Percentiles rank a stretch among this genome's conserved stretches.
Evolutionary conservation across 257 asterid species (phyloP).

Genomic region (Plectranthus barbatus): DNA sequence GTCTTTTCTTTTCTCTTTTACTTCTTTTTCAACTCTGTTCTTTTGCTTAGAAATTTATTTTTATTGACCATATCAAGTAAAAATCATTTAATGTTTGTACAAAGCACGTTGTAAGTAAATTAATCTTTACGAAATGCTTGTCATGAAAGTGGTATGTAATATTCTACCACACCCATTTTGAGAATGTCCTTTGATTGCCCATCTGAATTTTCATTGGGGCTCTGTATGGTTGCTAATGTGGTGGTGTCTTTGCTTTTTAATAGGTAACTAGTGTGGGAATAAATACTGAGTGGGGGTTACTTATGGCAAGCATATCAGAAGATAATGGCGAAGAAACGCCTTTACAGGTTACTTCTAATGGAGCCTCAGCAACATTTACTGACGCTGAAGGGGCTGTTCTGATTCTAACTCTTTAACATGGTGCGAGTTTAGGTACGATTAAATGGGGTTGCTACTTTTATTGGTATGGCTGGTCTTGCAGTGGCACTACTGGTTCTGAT

Average conservation of each 20-base stretch:
- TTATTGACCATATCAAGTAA: background rate
- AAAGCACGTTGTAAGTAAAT: background rate
- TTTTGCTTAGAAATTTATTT: background rate
- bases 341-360: conserved; percentile 55
- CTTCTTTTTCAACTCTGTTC: too few relatives aligned
- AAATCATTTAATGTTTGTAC: conserved; percentile 9
- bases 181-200: background rate
- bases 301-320: conserved; percentile 95
- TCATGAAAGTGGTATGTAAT: background rate
- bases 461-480: conserved; percentile 75
- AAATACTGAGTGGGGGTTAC: conserved; percentile 94
- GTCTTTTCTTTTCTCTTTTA: background rate
- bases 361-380: background rate
- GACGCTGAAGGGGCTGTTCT: conserved; percentile 3
- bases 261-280: conserved; percentile 89
- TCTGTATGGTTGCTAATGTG: conserved; percentile 2
- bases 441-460: conserved; percentile 94
- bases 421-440: conserved; percentile 57
- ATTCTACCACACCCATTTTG: background rate
- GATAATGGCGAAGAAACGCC: conserved; percentile 99
- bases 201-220: background rate
- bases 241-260: conserved; percentile 3
- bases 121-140: conserved; percentile 1
- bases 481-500: conserved; percentile 63
- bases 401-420: conserved; percentile 8